Base-by-base conservation (phyloP, 2,329 filamentous ascomycete species). In the Nectriaceae sp. region DNA sequence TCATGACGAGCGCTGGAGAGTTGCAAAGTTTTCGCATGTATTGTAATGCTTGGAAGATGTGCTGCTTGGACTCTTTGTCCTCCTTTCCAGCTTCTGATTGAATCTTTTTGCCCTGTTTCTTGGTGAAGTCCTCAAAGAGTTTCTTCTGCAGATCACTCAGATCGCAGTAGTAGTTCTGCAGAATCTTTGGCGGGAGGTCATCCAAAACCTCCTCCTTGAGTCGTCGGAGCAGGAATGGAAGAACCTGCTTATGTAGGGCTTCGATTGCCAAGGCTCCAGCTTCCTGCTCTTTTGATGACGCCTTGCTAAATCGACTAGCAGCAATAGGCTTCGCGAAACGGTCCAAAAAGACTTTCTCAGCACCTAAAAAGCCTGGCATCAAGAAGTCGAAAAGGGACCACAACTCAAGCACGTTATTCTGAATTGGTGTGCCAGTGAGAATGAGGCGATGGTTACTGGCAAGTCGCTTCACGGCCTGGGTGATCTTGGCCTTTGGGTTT, bases 21-120 rank as follows among this genome's bases (percentile, higher is more conserved):
- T 99, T 99, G 80, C 94, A 99, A 5, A 99, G 83, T 74, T 97
- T 97, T 52, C 95, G 90, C 95, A 99, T 99, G 72, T 99, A 99
- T 68, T 99, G 95, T 38, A 99, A 74, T 4, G 95, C 94, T 69
- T 97, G 93, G 87, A 99, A 99, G 59, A 99, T 99, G 69, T 99
- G 94, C 68, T 96, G 89, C 70, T 99, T 99, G 57, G 91, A 87
- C 54, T 96, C 90, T 67, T 95, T 96, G 65, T 97, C 93, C 21
- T 88, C 85, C 21, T 85, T 85, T 13, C 88, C 86, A 11, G 93
- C 90, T 65, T 95, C 90, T 22, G 90, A 84, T 37, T 89, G 84
- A 26, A 99, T 81, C 54, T 90, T 88, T 70, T 91, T 95, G 64
- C 90, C 87, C 67, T 99, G 93, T 59, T 91, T 95, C 78, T 89